A percentile compares a stretch with the other conserved stretches of the same genome.
Evolutionary conservation across 192 early-diverging fungal genomes (phyloP).

Genomic region (Linnemannia zychae): DNA sequence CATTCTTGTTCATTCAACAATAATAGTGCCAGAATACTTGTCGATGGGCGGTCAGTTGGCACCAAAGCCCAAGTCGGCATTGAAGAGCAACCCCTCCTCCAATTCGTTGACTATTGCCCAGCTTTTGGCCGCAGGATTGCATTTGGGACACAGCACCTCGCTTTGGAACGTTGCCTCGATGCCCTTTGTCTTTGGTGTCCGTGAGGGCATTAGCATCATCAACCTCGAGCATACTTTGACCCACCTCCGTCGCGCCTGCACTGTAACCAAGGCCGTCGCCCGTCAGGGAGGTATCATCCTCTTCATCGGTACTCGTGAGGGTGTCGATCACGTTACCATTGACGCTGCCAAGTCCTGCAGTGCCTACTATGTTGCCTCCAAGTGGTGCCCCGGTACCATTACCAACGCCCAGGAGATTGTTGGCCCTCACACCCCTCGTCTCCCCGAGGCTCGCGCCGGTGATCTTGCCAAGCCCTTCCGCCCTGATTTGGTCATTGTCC

Average conservation of each 20-base stretch:
- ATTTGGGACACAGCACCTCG: conserved; percentile 87
- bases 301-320: conserved; percentile 87
- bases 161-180: conserved; percentile 86
- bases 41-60: conserved; percentile 51
- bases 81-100: conserved; percentile 30
- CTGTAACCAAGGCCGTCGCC: conserved; percentile 78
- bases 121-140: conserved; percentile 86
- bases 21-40: conserved; percentile 51
- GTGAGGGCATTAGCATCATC: conserved; percentile 92
- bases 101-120: conserved; percentile 70
- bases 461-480: conserved; percentile 66
- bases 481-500: conserved; percentile 86
- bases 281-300: conserved; percentile 84
- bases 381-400: conserved; percentile 91
- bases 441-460: conserved; percentile 56
- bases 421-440: conserved; percentile 65
- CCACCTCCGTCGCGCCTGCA: conserved; percentile 84
- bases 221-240: conserved; percentile 93
- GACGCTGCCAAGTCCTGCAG: conserved; percentile 83
- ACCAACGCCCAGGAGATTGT: conserved; percentile 86
- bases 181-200: conserved; percentile 90
- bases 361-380: conserved; percentile 82
- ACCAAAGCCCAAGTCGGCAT: conserved; percentile 43
- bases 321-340: conserved; percentile 74
- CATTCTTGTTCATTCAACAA: no score